Base-by-base conservation (phyloP, 306 rosid genomes). In the Vigna hirtella region DNA sequence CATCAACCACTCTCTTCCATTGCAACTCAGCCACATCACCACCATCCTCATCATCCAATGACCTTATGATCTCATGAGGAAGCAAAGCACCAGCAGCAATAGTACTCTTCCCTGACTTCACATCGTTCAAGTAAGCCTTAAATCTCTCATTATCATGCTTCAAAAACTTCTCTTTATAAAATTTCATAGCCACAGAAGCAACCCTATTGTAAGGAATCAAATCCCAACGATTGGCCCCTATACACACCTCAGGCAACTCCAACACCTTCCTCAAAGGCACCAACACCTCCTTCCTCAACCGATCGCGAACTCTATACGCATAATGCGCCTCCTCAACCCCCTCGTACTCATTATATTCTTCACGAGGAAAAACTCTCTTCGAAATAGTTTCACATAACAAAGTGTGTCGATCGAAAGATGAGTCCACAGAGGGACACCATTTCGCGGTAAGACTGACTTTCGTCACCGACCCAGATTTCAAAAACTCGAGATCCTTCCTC, bases 371-470 rank as follows among this genome's bases (percentile, higher is more conserved):
- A 3, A 93, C 24, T 83, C 84, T 93, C 80, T 79, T 87, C 0
- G 92, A 93, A 0, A 90, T 83, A 77, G 88, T 79, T 55, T 92
- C 97, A 10, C 97, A 92, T 2, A 92, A 66, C 73, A 92, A 56
- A 0, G 91, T 87, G 1, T 88, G 84, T 0, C 79, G 86, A 6
- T 92, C 95, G 22, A 86, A 92, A 0, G 93, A 92, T 0, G 90
- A 90, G 13, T 90, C 96, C 12, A 92, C 65, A 0, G 93, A 90
- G 30, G 97, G 97, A 14, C 97, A 92, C 97, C 95, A 92, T n/a
- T 90, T 90, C 0, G 93, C 90, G 12, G 97, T 91, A 9, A 92
- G 87, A 63, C 89, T 89, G 36, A 92, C 77, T 66, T 83, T 84
- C 2, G 18, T 58, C 1, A 14, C 2, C 15, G 73, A 58, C 28